Evolutionary conservation across 495 filamentous ascomycete genomes (phyloP), one percentile per base, ranked within the genome.

Genomic region (Umbilicaria muhlenbergii): DNA sequence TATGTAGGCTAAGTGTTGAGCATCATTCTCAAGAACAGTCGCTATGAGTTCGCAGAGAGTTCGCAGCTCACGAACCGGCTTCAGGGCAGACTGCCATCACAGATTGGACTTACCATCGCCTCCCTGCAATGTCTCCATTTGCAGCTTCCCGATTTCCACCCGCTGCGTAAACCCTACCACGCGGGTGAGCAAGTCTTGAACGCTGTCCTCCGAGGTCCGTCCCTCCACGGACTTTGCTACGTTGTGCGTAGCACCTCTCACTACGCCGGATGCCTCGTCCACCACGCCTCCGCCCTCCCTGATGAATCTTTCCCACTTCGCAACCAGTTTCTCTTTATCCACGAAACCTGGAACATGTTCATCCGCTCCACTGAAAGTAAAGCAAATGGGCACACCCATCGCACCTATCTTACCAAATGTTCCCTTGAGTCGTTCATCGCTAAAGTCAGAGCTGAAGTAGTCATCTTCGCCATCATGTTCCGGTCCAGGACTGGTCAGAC

Each of bases 361-460:
- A 64, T 98, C 91, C 24, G 60, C 63, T 1, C 68, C 86, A 2
- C 82, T 80, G 45, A 77, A 79, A 45, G 94, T 57, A 15, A 65
- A 58, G 47, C 64, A 41, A n/a, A 74, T 31, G 37, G 58, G 62
- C 2, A 52, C 50, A 8, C 32, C 37, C 16, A 3, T 38, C 41
- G 68, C 47, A 19, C 67, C 66, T 34, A 82, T 60, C 42, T 40
- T 56, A 1, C 83, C 84, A 71, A 91, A 94, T 19, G 71, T 83
- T 36, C 61, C 51, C 36, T 47, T 41, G 36, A 87, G 58, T 42
- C 68, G 58, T 39, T 72, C 59, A 38, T 83, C 78, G 0, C 58
- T 55, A 37, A 93, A 62, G 57, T 89, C 84, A 6, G 81, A 81
- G 45, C 80, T 84, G 63, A 95, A 98, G 49, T 82, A 81, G 58